These are phyloP conservation scores for Bidens hawaiensis DNA, from an alignment of 140 eudicot species.

Conservation along the genomic window DNA sequence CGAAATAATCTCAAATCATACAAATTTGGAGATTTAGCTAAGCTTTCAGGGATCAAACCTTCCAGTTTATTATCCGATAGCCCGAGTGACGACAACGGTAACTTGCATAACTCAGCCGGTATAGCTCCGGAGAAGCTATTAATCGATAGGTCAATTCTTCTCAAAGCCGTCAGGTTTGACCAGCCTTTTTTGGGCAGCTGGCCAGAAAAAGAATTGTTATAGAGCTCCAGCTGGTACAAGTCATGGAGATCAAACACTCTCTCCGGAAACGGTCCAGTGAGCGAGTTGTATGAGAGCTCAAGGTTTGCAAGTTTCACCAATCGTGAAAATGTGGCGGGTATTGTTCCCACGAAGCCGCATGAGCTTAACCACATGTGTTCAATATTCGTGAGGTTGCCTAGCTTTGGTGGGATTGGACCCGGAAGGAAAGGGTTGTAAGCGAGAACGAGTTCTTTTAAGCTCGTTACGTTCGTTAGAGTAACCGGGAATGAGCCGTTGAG, in stretches of 20 bases:
- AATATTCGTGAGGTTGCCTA: constrained; percentile 52
- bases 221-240: constrained; percentile 67
- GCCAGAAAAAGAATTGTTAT: constrained; percentile 59
- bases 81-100: constrained; percentile 47
- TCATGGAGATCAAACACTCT: constrained; percentile 36
- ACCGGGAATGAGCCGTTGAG: constrained; percentile 56
- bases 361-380: constrained; percentile 45
- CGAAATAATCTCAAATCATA: constrained; percentile 47
- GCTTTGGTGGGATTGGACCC: constrained; percentile 39
- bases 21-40: constrained; percentile 52
- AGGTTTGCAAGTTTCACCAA: constrained; percentile 43
- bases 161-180: constrained; percentile 52
- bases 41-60: constrained; percentile 56
- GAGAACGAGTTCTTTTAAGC: constrained; percentile 36
- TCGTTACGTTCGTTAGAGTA: constrained; percentile 35
- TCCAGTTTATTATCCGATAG: constrained; percentile 38
- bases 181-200: constrained; percentile 52
- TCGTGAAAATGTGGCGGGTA: constrained; percentile 42
- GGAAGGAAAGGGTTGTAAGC: constrained; percentile 55
- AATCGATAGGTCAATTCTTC: constrained; percentile 59
- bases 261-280: constrained; percentile 47
- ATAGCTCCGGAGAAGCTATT: constrained; percentile 57
- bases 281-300: constrained; percentile 53
- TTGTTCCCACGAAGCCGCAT: constrained; percentile 44
- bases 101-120: constrained; percentile 55